Evolutionary conservation across 2,329 filamentous ascomycete species (phyloP).

Genomic region (Lithohypha guttulata): DNA sequence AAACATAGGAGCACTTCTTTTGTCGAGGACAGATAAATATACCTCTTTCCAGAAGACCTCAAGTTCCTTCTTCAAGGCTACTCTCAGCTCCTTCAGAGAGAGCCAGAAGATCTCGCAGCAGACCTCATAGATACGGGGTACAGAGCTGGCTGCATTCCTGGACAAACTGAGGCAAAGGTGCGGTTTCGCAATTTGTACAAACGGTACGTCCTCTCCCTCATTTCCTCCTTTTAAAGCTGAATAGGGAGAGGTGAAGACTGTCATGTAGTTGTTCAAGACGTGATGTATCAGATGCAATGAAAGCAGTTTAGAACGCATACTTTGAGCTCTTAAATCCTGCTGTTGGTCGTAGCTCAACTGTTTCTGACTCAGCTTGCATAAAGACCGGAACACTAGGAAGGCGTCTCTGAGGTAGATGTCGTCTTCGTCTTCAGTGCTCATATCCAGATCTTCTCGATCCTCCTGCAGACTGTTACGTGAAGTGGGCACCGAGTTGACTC

Average conservation of each 20-base stretch:
- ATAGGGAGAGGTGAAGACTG: slow-evolving; percentile 80
- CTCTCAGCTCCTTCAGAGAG: slow-evolving; percentile 86
- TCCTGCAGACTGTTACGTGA: slow-evolving; percentile 26
- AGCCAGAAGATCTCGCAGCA: slow-evolving; percentile 97
- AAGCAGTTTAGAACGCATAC: slow-evolving; percentile 93
- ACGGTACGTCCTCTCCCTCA: slow-evolving; percentile 71
- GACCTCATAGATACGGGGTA: slow-evolving; percentile 85
- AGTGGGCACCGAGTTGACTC: slow-evolving; percentile 34
- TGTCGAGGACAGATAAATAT: slow-evolving; percentile 82
- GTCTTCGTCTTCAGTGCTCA: slow-evolving; percentile 52
- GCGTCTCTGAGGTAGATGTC: slow-evolving; percentile 96
- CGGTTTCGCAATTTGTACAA: slow-evolving; percentile 91
- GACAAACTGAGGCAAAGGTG: slow-evolving; percentile 93
- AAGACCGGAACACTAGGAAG: slow-evolving; percentile 91
- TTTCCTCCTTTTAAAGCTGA: slow-evolving; percentile 85
- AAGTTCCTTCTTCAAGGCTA: slow-evolving; percentile 95
- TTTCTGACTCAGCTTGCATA: slow-evolving; percentile 96
- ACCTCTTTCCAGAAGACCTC: slow-evolving; percentile 98
- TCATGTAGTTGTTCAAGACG: slow-evolving; percentile 84
- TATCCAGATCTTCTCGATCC: slow-evolving; percentile 31
- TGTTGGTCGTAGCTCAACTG: slow-evolving; percentile 79
- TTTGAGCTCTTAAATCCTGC: slow-evolving; percentile 82
- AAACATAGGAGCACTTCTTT: slow-evolving; percentile 71
- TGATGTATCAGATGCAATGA: slow-evolving; percentile 94
- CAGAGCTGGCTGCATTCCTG: slow-evolving; percentile 86